phyloP scores from a whole-genome alignment of 1,284 basidiomycete genomes.

The Malassezia sp. region DNA sequence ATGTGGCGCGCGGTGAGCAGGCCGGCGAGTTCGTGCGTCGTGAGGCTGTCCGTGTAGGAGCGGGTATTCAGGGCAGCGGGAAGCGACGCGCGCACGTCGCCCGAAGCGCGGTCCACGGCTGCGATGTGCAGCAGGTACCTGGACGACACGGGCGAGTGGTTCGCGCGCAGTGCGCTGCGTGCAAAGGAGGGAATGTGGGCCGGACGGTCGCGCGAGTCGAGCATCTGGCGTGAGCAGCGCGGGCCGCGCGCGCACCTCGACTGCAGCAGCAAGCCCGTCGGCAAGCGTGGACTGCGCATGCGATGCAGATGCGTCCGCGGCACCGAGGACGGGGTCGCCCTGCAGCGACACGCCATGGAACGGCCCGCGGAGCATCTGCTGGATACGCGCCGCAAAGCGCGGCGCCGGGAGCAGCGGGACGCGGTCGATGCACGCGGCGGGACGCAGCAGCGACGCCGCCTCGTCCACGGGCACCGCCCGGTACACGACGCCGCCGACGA shows the following conservation, averaged over 20 bases:
- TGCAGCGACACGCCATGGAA: slow-evolving; percentile 1
- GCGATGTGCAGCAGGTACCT: slow-evolving; percentile 8
- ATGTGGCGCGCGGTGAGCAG: neutral
- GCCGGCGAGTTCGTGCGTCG: neutral
- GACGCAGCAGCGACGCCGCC: neutral
- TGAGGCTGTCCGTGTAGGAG: neutral
- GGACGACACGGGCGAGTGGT: slow-evolving; percentile 2
- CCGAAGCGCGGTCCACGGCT: neutral
- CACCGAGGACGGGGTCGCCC: neutral
- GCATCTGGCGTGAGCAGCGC: neutral
- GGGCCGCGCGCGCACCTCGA: neutral
- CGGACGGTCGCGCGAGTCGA: slow-evolving; percentile 2
- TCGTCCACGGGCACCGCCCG: neutral
- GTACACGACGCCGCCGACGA: slow-evolving; percentile 12
- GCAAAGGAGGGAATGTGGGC: slow-evolving; percentile 6
- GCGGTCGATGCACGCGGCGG: neutral
- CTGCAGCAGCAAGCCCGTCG: slow-evolving; percentile 6
- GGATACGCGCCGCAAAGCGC: slow-evolving; percentile 2
- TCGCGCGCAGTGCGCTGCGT: neutral
- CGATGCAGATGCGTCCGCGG: neutral
- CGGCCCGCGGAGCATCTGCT: neutral
- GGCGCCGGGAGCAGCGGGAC: slow-evolving; percentile 4
- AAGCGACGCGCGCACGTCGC: neutral
- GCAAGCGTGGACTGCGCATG: neutral
- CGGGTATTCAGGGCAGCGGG: neutral